Evolutionary conservation across 768 basidiomycete species (phyloP).

Genomic region (Agrocybe pediades): DNA sequence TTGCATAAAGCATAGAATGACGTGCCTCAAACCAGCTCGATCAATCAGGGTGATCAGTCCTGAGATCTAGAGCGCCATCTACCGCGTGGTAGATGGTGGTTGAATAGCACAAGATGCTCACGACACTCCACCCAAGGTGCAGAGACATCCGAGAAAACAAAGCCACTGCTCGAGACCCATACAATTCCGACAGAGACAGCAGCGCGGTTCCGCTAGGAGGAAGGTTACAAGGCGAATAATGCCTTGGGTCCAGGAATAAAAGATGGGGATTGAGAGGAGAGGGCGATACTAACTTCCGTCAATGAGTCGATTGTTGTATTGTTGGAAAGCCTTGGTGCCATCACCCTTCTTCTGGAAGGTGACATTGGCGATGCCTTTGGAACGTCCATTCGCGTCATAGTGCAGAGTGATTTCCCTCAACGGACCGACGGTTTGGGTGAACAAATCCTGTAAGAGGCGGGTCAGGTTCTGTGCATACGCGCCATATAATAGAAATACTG

Average conservation of each 20-base stretch:
- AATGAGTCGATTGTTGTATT: conserved; percentile 98
- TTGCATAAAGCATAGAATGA: conserved; percentile 9
- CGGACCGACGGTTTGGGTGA: conserved; percentile 87
- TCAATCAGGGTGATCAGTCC: conserved; percentile 45
- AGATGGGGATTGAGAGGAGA: conserved; percentile 38
- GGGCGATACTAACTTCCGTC: conserved; percentile 99
- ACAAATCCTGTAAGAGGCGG: conserved; percentile 72
- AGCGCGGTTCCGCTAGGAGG: conserved; percentile 41
- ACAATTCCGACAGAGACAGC: conserved; percentile 41
- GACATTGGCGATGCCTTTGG: conserved; percentile 89
- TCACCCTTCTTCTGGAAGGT: conserved; percentile 86
- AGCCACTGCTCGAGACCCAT: conserved; percentile 7
- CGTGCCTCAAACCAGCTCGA: conserved; percentile 22
- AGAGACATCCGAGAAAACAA: conserved; percentile 15
- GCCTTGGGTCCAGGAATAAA: conserved; percentile 21
- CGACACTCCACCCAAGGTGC: not conserved
- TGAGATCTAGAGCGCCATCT: conserved; percentile 24
- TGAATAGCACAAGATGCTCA: conserved; percentile 21
- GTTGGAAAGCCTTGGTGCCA: conserved; percentile 87
- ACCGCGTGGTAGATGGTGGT: conserved; percentile 9
- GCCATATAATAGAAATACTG: conserved; percentile 22
- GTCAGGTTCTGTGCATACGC: not conserved
- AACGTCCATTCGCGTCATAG: conserved; percentile 83
- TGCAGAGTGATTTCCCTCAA: conserved; percentile 82
- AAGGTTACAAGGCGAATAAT: conserved; percentile 31